Base-by-base conservation (phyloP, 495 filamentous ascomycete genomes). In the Cercophora scortea region DNA sequence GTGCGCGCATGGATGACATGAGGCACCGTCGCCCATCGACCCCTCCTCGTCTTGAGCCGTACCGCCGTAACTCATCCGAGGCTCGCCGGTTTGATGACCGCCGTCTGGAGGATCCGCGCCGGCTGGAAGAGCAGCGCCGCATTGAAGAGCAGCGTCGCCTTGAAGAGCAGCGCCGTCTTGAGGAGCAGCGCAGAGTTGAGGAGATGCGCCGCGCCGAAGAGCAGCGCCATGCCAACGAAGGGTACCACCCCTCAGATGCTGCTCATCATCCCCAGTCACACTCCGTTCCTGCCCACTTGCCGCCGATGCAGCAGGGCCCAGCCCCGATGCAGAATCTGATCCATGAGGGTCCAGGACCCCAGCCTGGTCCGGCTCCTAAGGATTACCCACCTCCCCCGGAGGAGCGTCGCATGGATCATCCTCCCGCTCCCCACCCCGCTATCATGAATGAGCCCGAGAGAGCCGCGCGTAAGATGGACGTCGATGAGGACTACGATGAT, bases 401-500 rank as follows among this genome's bases (percentile, higher is more conserved):
- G 41, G 65, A 73, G 36, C 62, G 72, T 43, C 70, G 72, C 47
- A 64, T 77, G 47, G 74, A 77, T 8, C 74, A 74, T 43, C 62
- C 70, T 18, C 69, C 76, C 17, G 74, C 75, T 50, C 66, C 77
- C 12, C 67, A 72, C 35, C 67, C 73, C 8, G 57, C 73, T 13
- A 66, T 76, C 13, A 63, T 73, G 50, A 73, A 72, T 32, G 82
- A 86, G 60, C 77, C 78, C 43, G 93, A 98, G 71, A 80, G 90
- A 11, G 88, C 93, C 6, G 87, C 88, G 35, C 80, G 93, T 8
- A 93, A 95, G 67, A 94, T 98, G 84, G 93, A 97, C 18, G 86
- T 97, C 42, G 93, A 98, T 63, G 92, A 98, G 67, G 84, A 95
- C 54, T 95, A 98, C 55, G 80, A 84, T 58, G 92, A 96, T 67